Base-by-base conservation (phyloP, 116 monocot genomes). In the Dioscorea cayenensis region DNA sequence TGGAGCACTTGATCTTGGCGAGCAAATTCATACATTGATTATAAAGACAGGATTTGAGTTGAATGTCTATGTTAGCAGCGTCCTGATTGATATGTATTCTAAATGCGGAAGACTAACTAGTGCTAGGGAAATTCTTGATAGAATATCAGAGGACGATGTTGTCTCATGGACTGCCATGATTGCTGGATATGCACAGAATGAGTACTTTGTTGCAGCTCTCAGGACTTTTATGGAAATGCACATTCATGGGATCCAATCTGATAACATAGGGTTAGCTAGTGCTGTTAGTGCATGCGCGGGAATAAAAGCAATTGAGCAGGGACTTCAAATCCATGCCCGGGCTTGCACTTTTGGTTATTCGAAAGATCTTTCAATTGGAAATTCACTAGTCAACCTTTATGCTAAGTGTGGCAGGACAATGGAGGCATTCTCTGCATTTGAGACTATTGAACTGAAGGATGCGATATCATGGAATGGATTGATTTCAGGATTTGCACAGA, bases 131-230 rank as follows among this genome's bases (percentile, higher is more conserved):
- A 85, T 92, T 43, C 89, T 95, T 69, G 69, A 69, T 36, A 81
- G 77, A 52, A 35, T 80, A 17, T 69, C 63, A 3, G 87, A 86
- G 66, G 80, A 85, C 66, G 95, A 92, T 80, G 86, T 95, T 14
- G 87, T 89, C 68, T 84, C 92, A 2, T 95, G 95, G 95, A 95
- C 95, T 22, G 79, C 95, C 20, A 92, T 95, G 95, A 85, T 92
- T 82, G 86, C 92, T 67, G 95, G 95, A 5, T 95, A 83, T 74
- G 74, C 83, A 18, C 92, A 89, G 27, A 72, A 87, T 66, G 95
- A 87, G 48, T 69, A 76, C 63, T 95, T 32, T 73, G 58, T 68
- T 36, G 89, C 92, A 74, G 95, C 95, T 71, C 77, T 95, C 23
- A 62, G 18, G 59, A 84, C 89, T 27, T 95, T 92, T 68, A 62